These are phyloP conservation scores for Coniosporium tulheliwenetii DNA, from an alignment of 2,329 filamentous ascomycete genomes.

Conservation along the genomic window DNA sequence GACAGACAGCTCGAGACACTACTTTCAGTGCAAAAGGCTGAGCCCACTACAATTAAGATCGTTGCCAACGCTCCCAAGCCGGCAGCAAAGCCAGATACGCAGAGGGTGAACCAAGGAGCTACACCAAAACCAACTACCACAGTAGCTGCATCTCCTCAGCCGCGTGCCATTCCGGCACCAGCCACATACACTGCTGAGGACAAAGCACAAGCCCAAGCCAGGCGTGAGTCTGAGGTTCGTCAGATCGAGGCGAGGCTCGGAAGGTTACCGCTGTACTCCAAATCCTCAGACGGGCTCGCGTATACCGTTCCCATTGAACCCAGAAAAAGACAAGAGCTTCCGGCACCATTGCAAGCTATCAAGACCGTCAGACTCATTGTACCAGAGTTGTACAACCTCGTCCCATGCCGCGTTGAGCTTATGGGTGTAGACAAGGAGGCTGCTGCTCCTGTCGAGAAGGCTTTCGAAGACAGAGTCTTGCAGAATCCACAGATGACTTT, in stretches of 20 bases:
- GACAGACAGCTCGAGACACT: conserved; percentile 59
- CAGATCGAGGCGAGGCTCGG: conserved; percentile 65
- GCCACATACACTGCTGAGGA: conserved; percentile 39
- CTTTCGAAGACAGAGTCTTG: conserved; percentile 44
- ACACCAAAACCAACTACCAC: neutral
- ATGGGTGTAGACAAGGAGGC: conserved; percentile 46
- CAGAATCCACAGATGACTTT: conserved; percentile 46
- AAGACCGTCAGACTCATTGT: conserved; percentile 53
- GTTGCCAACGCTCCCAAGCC: conserved; percentile 31
- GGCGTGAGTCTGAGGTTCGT: conserved; percentile 48
- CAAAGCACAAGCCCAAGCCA: conserved; percentile 44
- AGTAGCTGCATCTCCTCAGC: neutral
- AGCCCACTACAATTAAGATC: conserved; percentile 48
- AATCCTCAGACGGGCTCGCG: conserved; percentile 51
- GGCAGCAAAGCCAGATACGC: neutral
- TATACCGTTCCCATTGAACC: conserved; percentile 59
- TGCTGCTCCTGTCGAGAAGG: conserved; percentile 46
- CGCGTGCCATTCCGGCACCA: neutral
- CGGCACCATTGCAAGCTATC: conserved; percentile 42
- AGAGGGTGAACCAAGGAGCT: too few species aligned
- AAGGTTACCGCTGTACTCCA: conserved; percentile 48
- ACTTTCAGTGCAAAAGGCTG: conserved; percentile 52
- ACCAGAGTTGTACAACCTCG: conserved; percentile 55
- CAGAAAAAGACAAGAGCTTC: conserved; percentile 43
- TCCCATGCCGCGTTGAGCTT: conserved; percentile 49